Conservation (phyloP, 176 grass and related monocot genomes). For the Aegilops speltoides region DNA sequence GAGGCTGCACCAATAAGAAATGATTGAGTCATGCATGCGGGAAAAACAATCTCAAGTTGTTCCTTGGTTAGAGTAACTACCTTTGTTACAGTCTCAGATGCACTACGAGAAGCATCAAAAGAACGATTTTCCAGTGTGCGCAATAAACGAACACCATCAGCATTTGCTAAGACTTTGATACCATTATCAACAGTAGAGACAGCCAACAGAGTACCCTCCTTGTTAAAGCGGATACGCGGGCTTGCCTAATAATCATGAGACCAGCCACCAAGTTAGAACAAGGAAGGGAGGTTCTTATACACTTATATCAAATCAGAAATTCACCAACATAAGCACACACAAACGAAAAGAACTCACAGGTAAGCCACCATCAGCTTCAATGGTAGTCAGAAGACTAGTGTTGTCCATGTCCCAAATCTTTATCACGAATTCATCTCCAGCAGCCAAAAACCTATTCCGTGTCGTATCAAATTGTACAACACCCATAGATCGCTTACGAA, state of each 20-base stretch:
- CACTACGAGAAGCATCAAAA: conserved; percentile 82
- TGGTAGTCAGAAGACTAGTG: conserved; percentile 79
- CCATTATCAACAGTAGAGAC: conserved; percentile 90
- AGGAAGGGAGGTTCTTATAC: neutral
- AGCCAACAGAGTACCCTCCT: conserved; percentile 87
- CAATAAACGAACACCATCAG: conserved; percentile 79
- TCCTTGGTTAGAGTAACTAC: conserved; percentile 42
- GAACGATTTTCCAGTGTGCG: conserved; percentile 85
- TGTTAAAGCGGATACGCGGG: conserved; percentile 92
- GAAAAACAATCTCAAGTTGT: neutral
- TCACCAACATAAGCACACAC: conserved; percentile 19
- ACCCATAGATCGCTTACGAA: conserved; percentile 83
- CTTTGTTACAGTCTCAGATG: conserved; percentile 79
- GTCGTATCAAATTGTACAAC: conserved; percentile 99
- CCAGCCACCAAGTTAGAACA: conserved; percentile 23
- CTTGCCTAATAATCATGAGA: conserved; percentile 56
- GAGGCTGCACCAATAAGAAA: conserved; percentile 61
- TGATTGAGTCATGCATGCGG: neutral
- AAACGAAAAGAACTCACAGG: conserved; percentile 48
- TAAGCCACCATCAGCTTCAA: conserved; percentile 93
- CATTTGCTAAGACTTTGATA: conserved; percentile 95
- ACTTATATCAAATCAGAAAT: neutral
- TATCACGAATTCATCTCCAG: conserved; percentile 93
- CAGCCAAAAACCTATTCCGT: conserved; percentile 83
- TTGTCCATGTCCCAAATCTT: conserved; percentile 99